Evolutionary conservation across 176 grass and related monocot genomes (phyloP).

Genomic region (Poa annua): DNA sequence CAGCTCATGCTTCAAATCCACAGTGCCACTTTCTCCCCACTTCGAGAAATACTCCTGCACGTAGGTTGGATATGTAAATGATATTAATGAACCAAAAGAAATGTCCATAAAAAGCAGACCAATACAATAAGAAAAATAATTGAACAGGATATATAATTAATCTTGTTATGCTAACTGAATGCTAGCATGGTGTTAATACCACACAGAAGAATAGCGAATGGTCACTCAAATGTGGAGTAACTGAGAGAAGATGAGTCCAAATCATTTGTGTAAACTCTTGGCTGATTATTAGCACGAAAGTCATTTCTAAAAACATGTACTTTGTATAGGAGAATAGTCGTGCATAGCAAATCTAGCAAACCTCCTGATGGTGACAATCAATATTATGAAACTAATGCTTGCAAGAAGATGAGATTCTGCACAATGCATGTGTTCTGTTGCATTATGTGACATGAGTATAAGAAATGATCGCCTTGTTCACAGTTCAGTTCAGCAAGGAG

Average conservation of each 20-base stretch:
- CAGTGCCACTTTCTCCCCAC: slow-evolving; percentile 93
- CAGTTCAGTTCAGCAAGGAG: neutral
- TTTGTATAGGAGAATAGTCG: neutral
- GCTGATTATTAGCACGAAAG: neutral
- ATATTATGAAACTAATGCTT: neutral
- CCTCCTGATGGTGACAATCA: neutral
- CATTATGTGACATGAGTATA: neutral
- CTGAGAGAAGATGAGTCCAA: neutral
- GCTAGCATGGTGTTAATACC: neutral
- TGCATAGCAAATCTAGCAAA: neutral
- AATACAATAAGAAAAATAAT: neutral
- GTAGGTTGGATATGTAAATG: neutral
- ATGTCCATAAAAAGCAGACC: neutral
- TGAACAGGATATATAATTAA: slow-evolving; percentile 5
- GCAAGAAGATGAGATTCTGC: neutral
- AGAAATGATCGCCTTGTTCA: neutral
- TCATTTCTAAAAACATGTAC: neutral
- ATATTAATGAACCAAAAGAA: slow-evolving; percentile 7
- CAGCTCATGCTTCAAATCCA: slow-evolving; percentile 92
- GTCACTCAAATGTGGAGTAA: neutral
- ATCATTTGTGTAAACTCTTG: neutral
- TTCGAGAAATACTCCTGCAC: slow-evolving; percentile 94
- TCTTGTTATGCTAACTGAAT: slow-evolving; percentile 14
- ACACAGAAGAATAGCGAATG: neutral
- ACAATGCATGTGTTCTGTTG: neutral